These are phyloP conservation scores for Clarireedia monteithiana DNA, from an alignment of 2,329 filamentous ascomycete genomes.

Conservation along the genomic window DNA sequence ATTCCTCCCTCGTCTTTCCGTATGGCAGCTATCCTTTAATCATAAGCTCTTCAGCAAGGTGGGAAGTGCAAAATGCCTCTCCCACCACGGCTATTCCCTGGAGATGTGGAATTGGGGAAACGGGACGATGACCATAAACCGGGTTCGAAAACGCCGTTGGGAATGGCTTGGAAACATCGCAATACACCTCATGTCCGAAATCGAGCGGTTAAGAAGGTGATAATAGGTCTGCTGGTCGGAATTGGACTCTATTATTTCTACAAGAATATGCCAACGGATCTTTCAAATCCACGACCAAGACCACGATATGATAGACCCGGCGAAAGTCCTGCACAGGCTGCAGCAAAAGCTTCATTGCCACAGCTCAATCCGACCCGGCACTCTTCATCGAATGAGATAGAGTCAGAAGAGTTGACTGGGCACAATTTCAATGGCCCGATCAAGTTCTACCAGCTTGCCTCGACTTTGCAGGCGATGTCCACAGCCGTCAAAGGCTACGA, in stretches of 20 bases:
- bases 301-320: slow-evolving; percentile 30
- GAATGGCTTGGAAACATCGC: slow-evolving; percentile 28
- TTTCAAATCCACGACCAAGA: slow-evolving; percentile 28
- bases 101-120: slow-evolving; percentile 57
- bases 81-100: slow-evolving; percentile 36
- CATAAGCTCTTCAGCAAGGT: slow-evolving; percentile 22
- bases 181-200: slow-evolving; percentile 40
- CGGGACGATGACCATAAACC: slow-evolving; percentile 54
- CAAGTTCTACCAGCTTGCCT: slow-evolving; percentile 57
- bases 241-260: slow-evolving; percentile 55
- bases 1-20: slow-evolving; percentile 1
- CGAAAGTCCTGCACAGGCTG: background rate
- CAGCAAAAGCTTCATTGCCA: slow-evolving; percentile 4
- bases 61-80: slow-evolving; percentile 30
- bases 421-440: slow-evolving; percentile 62
- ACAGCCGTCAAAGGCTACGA: slow-evolving; percentile 42
- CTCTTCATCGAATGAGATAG: slow-evolving; percentile 8
- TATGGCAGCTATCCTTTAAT: slow-evolving; percentile 16
- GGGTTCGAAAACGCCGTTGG: slow-evolving; percentile 23
- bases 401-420: slow-evolving; percentile 23
- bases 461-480: slow-evolving; percentile 52
- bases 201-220: slow-evolving; percentile 40
- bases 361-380: background rate
- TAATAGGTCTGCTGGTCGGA: slow-evolving; percentile 38
- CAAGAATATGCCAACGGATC: slow-evolving; percentile 51